A percentile compares a stretch with the other conserved stretches of the same genome.
phyloP scores from a whole-genome alignment of 768 basidiomycete genomes.

The Termitomyces sp. region DNA sequence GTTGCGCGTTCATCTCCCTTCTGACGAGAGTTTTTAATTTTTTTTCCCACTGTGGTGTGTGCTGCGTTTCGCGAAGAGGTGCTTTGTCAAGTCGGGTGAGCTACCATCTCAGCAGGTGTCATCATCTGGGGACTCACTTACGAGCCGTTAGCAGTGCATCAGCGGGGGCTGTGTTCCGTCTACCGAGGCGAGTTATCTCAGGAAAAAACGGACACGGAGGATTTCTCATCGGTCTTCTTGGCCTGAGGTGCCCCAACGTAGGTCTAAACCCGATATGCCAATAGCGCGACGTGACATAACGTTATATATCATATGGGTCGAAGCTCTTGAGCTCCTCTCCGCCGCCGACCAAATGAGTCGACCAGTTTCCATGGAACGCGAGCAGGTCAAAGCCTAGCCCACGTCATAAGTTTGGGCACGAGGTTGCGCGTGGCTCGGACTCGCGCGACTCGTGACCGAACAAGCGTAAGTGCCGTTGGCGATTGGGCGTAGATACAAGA shows the following conservation, averaged over 20 bases:
- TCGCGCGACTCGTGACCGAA: background rate
- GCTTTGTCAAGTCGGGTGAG: background rate
- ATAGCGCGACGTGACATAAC: background rate
- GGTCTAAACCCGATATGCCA: background rate
- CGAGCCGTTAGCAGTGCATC: background rate
- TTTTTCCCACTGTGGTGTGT: background rate
- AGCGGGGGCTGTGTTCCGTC: slow-evolving; percentile 3
- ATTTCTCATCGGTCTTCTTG: background rate
- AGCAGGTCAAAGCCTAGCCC: too few relatives aligned
- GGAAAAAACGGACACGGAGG: too few relatives aligned
- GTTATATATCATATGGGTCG: background rate
- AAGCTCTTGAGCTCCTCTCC: background rate
- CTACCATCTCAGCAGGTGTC: background rate
- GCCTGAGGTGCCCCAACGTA: background rate
- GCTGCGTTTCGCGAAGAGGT: background rate
- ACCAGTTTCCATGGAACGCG: background rate
- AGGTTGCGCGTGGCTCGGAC: slow-evolving; percentile 8
- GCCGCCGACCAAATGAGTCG: background rate
- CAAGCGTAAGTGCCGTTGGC: background rate
- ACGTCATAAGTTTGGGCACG: background rate
- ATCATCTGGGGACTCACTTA: background rate
- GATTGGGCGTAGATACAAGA: too few relatives aligned
- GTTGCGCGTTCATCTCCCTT: too few relatives aligned
- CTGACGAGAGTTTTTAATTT: background rate
- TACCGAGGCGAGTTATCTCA: slow-evolving; percentile 1